These are phyloP conservation scores for Ceratocystiopsis minuta DNA, from an alignment of 2,329 filamentous ascomycete species.

Conservation along the genomic window DNA sequence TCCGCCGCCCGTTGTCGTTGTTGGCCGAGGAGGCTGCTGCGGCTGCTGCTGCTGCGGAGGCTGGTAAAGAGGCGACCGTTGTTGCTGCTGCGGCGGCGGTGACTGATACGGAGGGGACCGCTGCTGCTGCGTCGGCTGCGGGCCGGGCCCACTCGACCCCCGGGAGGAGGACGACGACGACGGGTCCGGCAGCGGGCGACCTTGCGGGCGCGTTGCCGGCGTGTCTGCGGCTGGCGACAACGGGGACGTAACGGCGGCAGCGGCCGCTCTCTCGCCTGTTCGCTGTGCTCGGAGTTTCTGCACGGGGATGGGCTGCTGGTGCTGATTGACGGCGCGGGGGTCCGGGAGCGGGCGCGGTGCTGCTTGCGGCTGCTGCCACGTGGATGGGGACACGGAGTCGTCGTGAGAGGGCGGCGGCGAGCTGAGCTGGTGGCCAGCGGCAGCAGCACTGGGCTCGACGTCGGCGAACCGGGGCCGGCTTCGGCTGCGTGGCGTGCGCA, in stretches of 20 bases:
- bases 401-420: slow-evolving; percentile 24
- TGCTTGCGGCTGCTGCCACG: slow-evolving; percentile 1
- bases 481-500: slow-evolving; percentile 36
- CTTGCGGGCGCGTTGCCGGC: no score
- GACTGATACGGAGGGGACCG: slow-evolving; percentile 22
- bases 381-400: slow-evolving; percentile 9
- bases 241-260: no score
- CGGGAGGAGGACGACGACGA: slow-evolving; percentile 16
- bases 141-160: neutral
- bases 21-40: neutral
- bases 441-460: neutral
- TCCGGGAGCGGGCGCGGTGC: slow-evolving; percentile 5
- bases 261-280: slow-evolving; percentile 12
- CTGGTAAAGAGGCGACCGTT: neutral
- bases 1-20: slow-evolving; percentile 36
- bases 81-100: neutral
- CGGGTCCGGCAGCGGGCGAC: slow-evolving; percentile 36
- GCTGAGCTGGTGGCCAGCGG: slow-evolving; percentile 4
- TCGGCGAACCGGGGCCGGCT: slow-evolving; percentile 14
- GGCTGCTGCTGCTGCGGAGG: neutral
- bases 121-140: slow-evolving; percentile 31
- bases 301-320: neutral
- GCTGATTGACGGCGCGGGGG: neutral
- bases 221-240: no score
- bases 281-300: slow-evolving; percentile 14